Evolutionary conservation across 495 filamentous ascomycete genomes (phyloP).

Genomic region (Baudoinia panamericana): DNA sequence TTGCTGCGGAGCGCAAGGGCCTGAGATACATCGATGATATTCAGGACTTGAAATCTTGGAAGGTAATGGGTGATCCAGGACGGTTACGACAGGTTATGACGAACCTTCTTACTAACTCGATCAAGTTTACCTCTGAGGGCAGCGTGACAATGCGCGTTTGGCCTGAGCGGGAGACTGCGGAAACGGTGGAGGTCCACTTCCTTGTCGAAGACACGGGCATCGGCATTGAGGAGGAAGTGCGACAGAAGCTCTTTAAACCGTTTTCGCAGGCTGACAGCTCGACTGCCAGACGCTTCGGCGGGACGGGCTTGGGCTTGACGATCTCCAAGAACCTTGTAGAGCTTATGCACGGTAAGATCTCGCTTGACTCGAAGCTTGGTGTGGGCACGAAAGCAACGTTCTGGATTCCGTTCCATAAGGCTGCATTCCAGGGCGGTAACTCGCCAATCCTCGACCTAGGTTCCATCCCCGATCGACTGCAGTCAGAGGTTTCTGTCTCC

Average conservation of each 20-base stretch:
- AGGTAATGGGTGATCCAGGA: constrained; percentile 62
- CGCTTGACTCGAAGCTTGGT: constrained; percentile 44
- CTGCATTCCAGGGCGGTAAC: constrained; percentile 24
- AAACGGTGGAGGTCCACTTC: constrained; percentile 39
- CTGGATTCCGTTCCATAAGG: constrained; percentile 55
- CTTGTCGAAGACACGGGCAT: constrained; percentile 71
- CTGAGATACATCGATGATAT: constrained; percentile 26
- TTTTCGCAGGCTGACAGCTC: constrained; percentile 78
- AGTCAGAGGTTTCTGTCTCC: constrained; percentile 49
- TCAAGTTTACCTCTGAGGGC: constrained; percentile 73
- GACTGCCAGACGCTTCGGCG: constrained; percentile 61
- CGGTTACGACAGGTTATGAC: constrained; percentile 71
- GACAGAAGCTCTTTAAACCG: constrained; percentile 64
- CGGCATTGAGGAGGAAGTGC: constrained; percentile 64
- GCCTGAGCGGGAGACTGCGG: constrained; percentile 26
- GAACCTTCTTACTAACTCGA: constrained; percentile 77
- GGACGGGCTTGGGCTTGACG: constrained; percentile 37
- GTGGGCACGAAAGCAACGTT: constrained; percentile 53
- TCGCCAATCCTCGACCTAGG: constrained; percentile 35
- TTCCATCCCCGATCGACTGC: constrained; percentile 45
- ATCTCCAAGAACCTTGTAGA: constrained; percentile 45
- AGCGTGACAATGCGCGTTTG: constrained; percentile 39
- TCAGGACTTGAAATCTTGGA: constrained; percentile 23
- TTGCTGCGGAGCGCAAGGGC: constrained; percentile 30
- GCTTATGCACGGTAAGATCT: constrained; percentile 68